These are phyloP conservation scores for Amanita fuliginea DNA, from an alignment of 768 basidiomycete genomes.

Conservation along the genomic window DNA sequence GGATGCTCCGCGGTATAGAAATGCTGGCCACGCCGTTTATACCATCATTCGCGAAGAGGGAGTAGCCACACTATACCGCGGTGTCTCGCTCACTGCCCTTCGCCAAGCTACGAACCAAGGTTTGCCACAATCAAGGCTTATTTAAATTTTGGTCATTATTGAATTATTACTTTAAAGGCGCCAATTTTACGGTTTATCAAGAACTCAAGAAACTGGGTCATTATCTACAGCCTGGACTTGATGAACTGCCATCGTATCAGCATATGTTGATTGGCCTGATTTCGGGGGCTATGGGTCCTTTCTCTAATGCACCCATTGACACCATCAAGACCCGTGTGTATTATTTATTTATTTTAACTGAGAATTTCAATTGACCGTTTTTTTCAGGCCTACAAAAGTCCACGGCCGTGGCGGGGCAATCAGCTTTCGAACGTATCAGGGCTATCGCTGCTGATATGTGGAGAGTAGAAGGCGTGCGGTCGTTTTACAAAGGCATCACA, in stretches of 20 bases:
- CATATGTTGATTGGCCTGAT: too few species aligned
- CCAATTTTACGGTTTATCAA: conserved; percentile 97
- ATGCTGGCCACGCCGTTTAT: conserved; percentile 94
- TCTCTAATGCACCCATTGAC: too few species aligned
- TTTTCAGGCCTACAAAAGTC: conserved; percentile 75
- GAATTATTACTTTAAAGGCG: too few species aligned
- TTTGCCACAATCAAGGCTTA: too few species aligned
- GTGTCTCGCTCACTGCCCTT: conserved; percentile 86
- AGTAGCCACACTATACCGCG: conserved; percentile 73
- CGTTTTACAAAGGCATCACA: too few species aligned
- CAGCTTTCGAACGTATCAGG: conserved; percentile 69
- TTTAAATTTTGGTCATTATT: too few species aligned
- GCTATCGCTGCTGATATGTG: conserved; percentile 87
- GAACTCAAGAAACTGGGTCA: conserved; percentile 85
- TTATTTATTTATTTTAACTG: too few species aligned
- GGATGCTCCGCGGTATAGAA: conserved; percentile 88
- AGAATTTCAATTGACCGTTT: background rate
- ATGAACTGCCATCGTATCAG: too few species aligned
- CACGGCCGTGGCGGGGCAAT: conserved; percentile 57
- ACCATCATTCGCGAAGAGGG: conserved; percentile 93
- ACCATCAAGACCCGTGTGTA: conserved; percentile 87
- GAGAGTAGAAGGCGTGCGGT: conserved; percentile 86
- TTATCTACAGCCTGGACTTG: too few species aligned
- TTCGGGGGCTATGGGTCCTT: too few species aligned
- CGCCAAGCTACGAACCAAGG: conserved; percentile 98